Evolutionary conservation across 345 rosid species (phyloP).

Genomic region (Linum lewisii): DNA sequence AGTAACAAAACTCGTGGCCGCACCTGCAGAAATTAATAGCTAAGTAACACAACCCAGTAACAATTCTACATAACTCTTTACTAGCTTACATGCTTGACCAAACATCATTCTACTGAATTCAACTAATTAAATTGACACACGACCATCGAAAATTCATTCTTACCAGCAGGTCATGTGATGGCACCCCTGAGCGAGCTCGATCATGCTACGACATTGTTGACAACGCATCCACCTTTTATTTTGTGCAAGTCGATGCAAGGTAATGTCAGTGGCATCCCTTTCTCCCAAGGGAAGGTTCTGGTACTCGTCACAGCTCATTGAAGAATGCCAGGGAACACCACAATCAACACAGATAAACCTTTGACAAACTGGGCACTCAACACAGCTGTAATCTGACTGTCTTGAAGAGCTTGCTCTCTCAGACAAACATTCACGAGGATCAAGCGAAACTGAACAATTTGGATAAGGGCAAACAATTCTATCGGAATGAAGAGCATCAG

Average conservation of each 20-base stretch:
- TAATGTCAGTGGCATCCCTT: constrained; percentile 72
- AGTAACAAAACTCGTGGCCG: constrained; percentile 89
- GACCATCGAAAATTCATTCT: constrained; percentile 7
- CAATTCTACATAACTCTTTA: background rate
- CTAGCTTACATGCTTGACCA: background rate
- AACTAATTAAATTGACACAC: background rate
- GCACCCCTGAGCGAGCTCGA: constrained; percentile 89
- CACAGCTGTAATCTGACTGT: constrained; percentile 51
- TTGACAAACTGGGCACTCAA: constrained; percentile 84
- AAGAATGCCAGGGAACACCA: constrained; percentile 92
- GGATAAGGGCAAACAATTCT: constrained; percentile 86
- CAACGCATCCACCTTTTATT: constrained; percentile 90
- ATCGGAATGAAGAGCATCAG: constrained; percentile 38
- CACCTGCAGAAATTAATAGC: constrained; percentile 39
- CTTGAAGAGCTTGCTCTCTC: constrained; percentile 72
- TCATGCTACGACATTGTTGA: constrained; percentile 87
- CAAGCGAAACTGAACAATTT: constrained; percentile 68
- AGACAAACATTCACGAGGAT: constrained; percentile 63
- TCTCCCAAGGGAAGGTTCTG: constrained; percentile 79
- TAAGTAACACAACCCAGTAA: background rate
- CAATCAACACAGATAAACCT: constrained; percentile 83
- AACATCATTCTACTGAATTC: too few species aligned
- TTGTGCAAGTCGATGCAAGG: constrained; percentile 72
- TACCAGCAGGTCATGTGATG: constrained; percentile 96
- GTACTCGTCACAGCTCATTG: constrained; percentile 75